Conservation (phyloP, 371 early-diverging fungal genomes). For the Rhizopus sp. region DNA sequence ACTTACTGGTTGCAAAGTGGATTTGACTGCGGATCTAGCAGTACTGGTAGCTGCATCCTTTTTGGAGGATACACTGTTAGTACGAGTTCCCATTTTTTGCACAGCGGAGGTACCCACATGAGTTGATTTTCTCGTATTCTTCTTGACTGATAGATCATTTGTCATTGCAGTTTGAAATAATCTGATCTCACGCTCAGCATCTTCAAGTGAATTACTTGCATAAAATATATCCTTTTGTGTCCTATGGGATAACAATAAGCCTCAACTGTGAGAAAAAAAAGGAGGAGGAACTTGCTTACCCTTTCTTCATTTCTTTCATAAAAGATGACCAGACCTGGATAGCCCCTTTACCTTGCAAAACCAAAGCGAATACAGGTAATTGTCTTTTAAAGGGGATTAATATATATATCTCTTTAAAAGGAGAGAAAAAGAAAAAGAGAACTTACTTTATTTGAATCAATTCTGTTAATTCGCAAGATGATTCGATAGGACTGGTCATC, state of each 20-base stretch:
- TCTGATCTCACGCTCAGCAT: constrained; percentile 14
- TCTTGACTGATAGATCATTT: constrained; percentile 2
- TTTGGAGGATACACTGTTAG: no score
- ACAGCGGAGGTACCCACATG: background rate
- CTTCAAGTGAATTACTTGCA: background rate
- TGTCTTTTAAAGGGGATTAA: constrained; percentile 13
- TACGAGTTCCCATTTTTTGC: background rate
- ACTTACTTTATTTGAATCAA: background rate
- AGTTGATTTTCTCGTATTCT: background rate
- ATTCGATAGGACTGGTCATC: background rate
- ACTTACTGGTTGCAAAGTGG: no score
- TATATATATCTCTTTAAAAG: background rate
- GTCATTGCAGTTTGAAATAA: constrained; percentile 11
- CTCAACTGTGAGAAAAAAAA: constrained; percentile 6
- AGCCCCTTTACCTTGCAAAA: constrained; percentile 35
- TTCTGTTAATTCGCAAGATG: background rate
- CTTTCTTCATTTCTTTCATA: background rate
- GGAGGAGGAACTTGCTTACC: background rate
- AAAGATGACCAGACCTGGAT: constrained; percentile 25
- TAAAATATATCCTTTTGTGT: constrained; percentile 7
- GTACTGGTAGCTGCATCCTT: no score
- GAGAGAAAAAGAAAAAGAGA: background rate
- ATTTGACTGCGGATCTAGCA: no score
- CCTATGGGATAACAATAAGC: background rate
- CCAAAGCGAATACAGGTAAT: constrained; percentile 25